phyloP scores from a whole-genome alignment of 805 yeast species.

The Pichia deserticola region DNA sequence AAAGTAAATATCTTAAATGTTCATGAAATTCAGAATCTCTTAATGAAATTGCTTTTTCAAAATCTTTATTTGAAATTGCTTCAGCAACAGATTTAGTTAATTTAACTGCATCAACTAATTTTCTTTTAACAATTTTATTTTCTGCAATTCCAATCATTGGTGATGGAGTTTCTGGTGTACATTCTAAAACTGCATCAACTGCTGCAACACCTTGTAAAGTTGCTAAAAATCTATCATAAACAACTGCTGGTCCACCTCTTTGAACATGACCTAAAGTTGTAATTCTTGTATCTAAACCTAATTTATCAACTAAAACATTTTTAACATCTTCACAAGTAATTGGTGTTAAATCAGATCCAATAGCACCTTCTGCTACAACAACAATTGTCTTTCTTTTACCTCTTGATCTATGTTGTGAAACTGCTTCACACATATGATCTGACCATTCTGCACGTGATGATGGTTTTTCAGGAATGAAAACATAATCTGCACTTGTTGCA shows the following conservation, averaged over 20 bases:
- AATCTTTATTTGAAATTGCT: constrained; percentile 59
- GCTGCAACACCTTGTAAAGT: constrained; percentile 81
- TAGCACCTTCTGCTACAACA: constrained; percentile 81
- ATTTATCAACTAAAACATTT: constrained; percentile 47
- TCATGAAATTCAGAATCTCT: constrained; percentile 69
- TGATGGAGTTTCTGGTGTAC: constrained; percentile 64
- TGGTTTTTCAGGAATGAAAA: constrained; percentile 76
- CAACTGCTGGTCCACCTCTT: constrained; percentile 78
- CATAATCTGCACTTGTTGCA: constrained; percentile 73
- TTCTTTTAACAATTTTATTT: constrained; percentile 59
- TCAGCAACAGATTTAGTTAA: constrained; percentile 66
- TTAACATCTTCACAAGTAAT: constrained; percentile 60
- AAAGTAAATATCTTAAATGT: constrained; percentile 52
- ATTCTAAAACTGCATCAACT: constrained; percentile 63
- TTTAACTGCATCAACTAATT: constrained; percentile 66
- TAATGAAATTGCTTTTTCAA: constrained; percentile 60
- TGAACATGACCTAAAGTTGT: constrained; percentile 78
- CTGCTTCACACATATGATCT: constrained; percentile 57
- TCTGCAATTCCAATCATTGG: constrained; percentile 72
- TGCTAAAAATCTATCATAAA: constrained; percentile 63
- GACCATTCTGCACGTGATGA: constrained; percentile 58
- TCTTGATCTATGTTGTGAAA: constrained; percentile 53
- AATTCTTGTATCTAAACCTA: constrained; percentile 71
- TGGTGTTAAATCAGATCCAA: constrained; percentile 58
- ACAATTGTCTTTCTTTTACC: constrained; percentile 77